Conservation (phyloP, 2,329 filamentous ascomycete genomes). For the Arthroderma uncinatum region DNA sequence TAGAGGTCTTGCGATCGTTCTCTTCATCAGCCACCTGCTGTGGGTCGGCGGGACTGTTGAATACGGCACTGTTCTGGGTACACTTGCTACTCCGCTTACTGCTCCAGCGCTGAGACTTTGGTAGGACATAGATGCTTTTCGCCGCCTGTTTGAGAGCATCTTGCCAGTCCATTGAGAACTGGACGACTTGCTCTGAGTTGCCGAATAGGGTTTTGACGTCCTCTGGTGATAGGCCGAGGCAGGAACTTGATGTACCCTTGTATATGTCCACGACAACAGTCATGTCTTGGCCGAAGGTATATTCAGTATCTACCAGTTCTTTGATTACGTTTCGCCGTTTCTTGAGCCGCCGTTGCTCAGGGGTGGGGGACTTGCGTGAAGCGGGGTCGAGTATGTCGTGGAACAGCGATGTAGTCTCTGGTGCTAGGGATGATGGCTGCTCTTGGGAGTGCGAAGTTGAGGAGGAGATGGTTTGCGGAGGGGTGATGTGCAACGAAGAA, state of each 20-base stretch:
- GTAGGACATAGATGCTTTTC: constrained; percentile 63
- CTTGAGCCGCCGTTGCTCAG: constrained; percentile 48
- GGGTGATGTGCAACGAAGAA: constrained; percentile 26
- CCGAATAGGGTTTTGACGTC: constrained; percentile 86
- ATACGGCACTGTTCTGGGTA: constrained; percentile 22
- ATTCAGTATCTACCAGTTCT: constrained; percentile 86
- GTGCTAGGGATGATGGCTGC: background rate
- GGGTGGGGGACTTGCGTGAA: constrained; percentile 24
- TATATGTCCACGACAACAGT: constrained; percentile 97
- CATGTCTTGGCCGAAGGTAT: constrained; percentile 86
- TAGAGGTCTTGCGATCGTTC: constrained; percentile 47
- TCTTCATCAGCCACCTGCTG: constrained; percentile 38
- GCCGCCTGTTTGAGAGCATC: constrained; percentile 70
- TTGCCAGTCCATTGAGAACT: constrained; percentile 71
- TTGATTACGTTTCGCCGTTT: constrained; percentile 78
- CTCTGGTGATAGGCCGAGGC: constrained; percentile 64
- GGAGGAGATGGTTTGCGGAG: constrained; percentile 25
- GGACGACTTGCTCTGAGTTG: constrained; percentile 82
- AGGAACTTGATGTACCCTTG: constrained; percentile 78
- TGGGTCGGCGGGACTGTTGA: constrained; percentile 20
- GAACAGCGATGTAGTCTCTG: background rate
- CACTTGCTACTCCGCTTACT: constrained; percentile 41
- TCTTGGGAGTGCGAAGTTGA: constrained; percentile 18
- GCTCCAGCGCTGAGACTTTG: constrained; percentile 43
- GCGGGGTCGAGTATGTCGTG: constrained; percentile 16